A percentile compares a stretch with the other conserved stretches of the same genome.
Evolutionary conservation across 106 monocot species (phyloP).

Genomic region (Hemerocallis citrina): DNA sequence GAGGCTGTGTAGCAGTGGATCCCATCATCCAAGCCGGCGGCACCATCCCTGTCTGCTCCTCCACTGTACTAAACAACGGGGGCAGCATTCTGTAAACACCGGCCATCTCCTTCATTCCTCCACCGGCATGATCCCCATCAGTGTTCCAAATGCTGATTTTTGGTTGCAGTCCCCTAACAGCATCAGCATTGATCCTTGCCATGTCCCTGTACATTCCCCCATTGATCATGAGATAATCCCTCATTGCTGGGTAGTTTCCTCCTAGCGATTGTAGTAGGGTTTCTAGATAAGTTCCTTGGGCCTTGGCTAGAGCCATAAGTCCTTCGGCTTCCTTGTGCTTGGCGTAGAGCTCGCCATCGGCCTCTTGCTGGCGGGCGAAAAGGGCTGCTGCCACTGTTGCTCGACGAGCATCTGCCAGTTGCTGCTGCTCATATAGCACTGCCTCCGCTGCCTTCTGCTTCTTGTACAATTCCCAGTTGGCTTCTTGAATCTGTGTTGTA

Average conservation of each 20-base stretch:
- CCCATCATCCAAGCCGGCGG: conserved; percentile 78
- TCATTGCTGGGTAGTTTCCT: conserved; percentile 37
- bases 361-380: conserved; percentile 41
- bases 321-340: conserved; percentile 59
- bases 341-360: conserved; percentile 56
- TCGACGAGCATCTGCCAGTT: conserved; percentile 30
- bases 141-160: conserved; percentile 64
- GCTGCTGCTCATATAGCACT: conserved; percentile 42
- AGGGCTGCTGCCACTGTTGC: conserved; percentile 37
- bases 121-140: background rate
- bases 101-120: conserved; percentile 73
- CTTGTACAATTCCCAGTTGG: conserved; percentile 60
- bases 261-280: conserved; percentile 27
- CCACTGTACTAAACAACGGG: conserved; percentile 64
- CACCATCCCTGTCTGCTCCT: conserved; percentile 74
- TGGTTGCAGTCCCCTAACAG: conserved; percentile 41
- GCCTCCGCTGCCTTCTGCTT: conserved; percentile 67
- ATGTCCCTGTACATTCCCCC: conserved; percentile 48
- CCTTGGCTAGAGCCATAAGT: conserved; percentile 29
- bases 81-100: conserved; percentile 73
- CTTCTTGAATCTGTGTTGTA: conserved; percentile 66
- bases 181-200: conserved; percentile 38
- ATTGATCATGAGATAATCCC: conserved; percentile 69
- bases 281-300: conserved; percentile 33
- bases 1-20: too few relatives aligned